These are phyloP conservation scores for Haplographium delicatum DNA, from an alignment of 495 filamentous ascomycete species.

Conservation along the genomic window DNA sequence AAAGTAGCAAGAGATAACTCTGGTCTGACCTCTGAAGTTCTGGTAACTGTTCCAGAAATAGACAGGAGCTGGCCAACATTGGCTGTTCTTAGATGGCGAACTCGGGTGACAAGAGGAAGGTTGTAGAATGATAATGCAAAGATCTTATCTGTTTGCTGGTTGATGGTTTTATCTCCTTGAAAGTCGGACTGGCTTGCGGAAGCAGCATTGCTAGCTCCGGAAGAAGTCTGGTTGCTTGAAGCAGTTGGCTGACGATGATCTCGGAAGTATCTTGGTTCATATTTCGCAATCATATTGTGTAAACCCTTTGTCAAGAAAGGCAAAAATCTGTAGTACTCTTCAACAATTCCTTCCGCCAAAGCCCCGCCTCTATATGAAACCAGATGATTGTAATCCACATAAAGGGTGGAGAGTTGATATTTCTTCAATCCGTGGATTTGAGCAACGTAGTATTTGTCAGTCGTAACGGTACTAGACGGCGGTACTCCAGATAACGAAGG, in stretches of 20 bases:
- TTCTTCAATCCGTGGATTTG: conserved; percentile 87
- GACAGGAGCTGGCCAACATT: conserved; percentile 90
- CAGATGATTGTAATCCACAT: conserved; percentile 92
- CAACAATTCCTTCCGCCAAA: conserved; percentile 76
- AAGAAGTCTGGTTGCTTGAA: conserved; percentile 58
- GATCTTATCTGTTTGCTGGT: conserved; percentile 94
- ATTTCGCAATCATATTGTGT: conserved; percentile 88
- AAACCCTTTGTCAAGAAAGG: conserved; percentile 87
- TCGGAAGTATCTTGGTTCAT: conserved; percentile 90
- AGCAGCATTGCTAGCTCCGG: conserved; percentile 58
- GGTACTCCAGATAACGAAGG: conserved; percentile 66
- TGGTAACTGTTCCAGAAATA: conserved; percentile 92
- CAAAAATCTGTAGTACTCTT: conserved; percentile 90
- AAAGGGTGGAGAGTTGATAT: conserved; percentile 88
- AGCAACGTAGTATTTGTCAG: conserved; percentile 92
- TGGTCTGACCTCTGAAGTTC: conserved; percentile 93
- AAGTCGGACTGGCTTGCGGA: conserved; percentile 59
- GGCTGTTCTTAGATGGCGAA: conserved; percentile 83
- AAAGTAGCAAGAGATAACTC: conserved; percentile 92
- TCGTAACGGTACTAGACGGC: conserved; percentile 66
- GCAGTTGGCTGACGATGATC: conserved; percentile 75
- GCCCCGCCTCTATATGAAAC: conserved; percentile 62
- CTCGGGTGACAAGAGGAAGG: conserved; percentile 83
- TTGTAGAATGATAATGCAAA: conserved; percentile 97
- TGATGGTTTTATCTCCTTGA: conserved; percentile 64